Conservation (phyloP, 306 rosid species). For the Fragaria nilgerrensis region DNA sequence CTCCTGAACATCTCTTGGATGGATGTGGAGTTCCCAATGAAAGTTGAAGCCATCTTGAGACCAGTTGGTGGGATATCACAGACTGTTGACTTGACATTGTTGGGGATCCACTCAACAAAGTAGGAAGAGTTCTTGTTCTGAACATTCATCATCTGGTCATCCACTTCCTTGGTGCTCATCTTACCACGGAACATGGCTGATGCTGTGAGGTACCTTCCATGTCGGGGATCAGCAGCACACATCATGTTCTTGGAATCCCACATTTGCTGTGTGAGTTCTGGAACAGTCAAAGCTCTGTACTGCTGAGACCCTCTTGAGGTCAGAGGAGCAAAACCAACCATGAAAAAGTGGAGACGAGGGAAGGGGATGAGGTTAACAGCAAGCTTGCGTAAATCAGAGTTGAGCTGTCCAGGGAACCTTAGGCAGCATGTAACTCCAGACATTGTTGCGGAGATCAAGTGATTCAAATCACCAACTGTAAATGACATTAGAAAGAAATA, state of each 20-base stretch:
- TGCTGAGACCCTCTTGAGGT: conserved; percentile 44
- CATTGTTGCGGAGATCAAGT: conserved; percentile 44
- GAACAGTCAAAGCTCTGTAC: conserved; percentile 41
- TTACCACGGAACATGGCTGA: conserved; percentile 48
- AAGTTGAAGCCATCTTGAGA: conserved; percentile 45
- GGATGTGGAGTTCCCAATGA: conserved; percentile 38
- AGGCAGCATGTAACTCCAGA: conserved; percentile 47
- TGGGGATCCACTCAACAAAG: conserved; percentile 52
- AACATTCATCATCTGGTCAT: conserved; percentile 48
- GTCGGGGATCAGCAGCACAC: conserved; percentile 47
- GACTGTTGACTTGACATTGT: conserved; percentile 46
- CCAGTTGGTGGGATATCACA: conserved; percentile 47
- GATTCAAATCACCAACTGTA: conserved; percentile 48
- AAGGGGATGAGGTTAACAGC: conserved; percentile 45
- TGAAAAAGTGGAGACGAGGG: conserved; percentile 49
- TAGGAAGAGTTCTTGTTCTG: conserved; percentile 51
- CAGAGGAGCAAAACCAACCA: conserved; percentile 48
- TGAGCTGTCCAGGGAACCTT: conserved; percentile 45
- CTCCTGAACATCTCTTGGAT: conserved; percentile 52
- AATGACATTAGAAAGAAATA: neutral
- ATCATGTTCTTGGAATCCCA: conserved; percentile 50
- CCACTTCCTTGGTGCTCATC: conserved; percentile 47
- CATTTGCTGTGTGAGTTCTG: conserved; percentile 47
- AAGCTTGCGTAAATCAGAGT: conserved; percentile 44
- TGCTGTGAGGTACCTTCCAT: conserved; percentile 42